These are phyloP conservation scores for Peniophora sp. DNA, from an alignment of 1,284 basidiomycete species.

Conservation along the genomic window DNA sequence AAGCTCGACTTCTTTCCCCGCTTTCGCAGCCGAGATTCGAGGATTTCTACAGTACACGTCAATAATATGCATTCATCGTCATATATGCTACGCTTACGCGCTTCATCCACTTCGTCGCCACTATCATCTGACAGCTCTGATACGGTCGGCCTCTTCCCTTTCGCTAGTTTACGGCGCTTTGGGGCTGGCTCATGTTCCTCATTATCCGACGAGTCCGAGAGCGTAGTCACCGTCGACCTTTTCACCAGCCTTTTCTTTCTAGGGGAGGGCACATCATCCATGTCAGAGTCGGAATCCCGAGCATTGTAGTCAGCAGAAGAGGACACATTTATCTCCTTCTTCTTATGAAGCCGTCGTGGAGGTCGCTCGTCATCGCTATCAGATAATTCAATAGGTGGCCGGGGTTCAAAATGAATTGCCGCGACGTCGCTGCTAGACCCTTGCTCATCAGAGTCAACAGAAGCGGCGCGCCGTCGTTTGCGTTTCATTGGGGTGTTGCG, in stretches of 20 bases:
- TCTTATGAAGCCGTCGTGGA: conserved; percentile 20
- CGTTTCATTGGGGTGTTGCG: not conserved
- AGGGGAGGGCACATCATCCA: not conserved
- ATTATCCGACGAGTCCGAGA: conserved; percentile 4
- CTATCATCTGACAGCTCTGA: not conserved
- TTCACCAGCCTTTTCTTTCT: not conserved
- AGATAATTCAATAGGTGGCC: conserved; percentile 13
- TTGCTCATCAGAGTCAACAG: conserved; percentile 13
- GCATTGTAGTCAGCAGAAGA: not conserved
- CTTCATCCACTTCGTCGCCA: not conserved
- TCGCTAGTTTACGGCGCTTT: conserved; percentile 8
- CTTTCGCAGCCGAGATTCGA: conserved; percentile 53
- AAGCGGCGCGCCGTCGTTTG: conserved; percentile 1
- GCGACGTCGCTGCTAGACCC: conserved; percentile 35
- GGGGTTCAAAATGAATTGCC: conserved; percentile 40
- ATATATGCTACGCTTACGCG: not conserved
- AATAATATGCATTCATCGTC: not conserved
- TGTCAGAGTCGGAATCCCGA: not conserved
- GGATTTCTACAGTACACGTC: conserved; percentile 38
- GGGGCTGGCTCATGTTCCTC: conserved; percentile 9
- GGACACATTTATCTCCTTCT: conserved; percentile 15
- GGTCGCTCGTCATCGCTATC: conserved; percentile 26
- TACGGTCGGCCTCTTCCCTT: conserved; percentile 9
- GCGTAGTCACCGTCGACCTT: not conserved
- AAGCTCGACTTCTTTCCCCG: conserved; percentile 52